Evolutionary conservation across 2,329 filamentous ascomycete genomes (phyloP).

Genomic region (Ceratocystiopsis minuta): DNA sequence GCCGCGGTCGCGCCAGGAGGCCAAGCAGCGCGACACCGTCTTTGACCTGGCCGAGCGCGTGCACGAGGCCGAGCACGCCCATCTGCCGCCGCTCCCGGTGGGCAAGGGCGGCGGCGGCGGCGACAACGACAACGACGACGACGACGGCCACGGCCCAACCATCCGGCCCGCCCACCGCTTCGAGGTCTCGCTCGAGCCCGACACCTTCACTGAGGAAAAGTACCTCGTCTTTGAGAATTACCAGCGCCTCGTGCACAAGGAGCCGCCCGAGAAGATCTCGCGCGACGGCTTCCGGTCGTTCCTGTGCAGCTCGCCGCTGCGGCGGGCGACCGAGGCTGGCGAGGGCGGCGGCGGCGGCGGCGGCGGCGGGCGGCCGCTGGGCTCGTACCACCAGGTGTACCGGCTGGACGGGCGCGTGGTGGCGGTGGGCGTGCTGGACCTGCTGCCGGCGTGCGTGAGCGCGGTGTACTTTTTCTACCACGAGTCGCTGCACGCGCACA

Average conservation of each 20-base stretch:
- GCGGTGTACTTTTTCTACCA: constrained; percentile 75
- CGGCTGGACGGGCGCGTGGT: constrained; percentile 58
- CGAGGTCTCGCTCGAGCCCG: constrained; percentile 50
- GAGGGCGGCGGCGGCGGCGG: constrained; percentile 27
- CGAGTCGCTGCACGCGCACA: constrained; percentile 49
- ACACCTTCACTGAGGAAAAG: constrained; percentile 60
- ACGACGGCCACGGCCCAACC: too few species aligned
- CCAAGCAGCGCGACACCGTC: constrained; percentile 42
- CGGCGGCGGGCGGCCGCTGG: constrained; percentile 37
- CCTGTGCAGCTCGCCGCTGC: constrained; percentile 53
- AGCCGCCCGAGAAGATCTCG: constrained; percentile 40
- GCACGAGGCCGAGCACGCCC: constrained; percentile 46
- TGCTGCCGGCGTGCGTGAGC: constrained; percentile 60
- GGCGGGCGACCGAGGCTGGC: too few species aligned
- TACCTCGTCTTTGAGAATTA: constrained; percentile 57
- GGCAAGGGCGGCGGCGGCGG: background rate
- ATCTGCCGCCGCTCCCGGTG: constrained; percentile 18
- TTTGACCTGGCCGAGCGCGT: constrained; percentile 51
- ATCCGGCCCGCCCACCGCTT: constrained; percentile 48
- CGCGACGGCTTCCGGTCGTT: constrained; percentile 49
- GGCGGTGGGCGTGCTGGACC: constrained; percentile 58
- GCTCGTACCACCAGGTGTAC: constrained; percentile 71
- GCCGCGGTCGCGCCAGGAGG: constrained; percentile 49
- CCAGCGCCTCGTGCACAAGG: constrained; percentile 54
- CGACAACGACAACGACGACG: background rate